A percentile compares a stretch with the other conserved stretches of the same genome.
phyloP scores from a whole-genome alignment of 176 grass and related monocot genomes.

The Avena atlantica region DNA sequence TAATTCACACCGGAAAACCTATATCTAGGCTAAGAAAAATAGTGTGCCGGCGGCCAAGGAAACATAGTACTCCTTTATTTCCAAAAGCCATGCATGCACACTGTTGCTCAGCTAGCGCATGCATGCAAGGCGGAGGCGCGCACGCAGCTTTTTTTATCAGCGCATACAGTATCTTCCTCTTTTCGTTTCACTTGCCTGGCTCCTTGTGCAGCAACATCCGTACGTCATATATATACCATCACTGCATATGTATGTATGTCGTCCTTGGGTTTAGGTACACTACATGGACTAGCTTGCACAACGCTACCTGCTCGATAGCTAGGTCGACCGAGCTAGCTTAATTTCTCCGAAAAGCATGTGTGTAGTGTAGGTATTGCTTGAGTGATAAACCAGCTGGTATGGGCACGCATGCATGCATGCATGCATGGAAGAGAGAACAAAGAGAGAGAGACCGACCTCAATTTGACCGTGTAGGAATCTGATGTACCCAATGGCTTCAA shows the following conservation, averaged over 20 bases:
- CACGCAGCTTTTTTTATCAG: slow-evolving; percentile 77
- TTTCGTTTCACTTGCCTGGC: slow-evolving; percentile 61
- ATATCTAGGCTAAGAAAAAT: too few relatives aligned
- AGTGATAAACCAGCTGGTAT: background rate
- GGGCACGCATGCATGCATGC: slow-evolving; percentile 30
- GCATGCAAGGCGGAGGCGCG: background rate
- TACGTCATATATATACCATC: background rate
- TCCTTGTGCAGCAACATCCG: background rate
- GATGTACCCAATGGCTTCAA: slow-evolving; percentile 99
- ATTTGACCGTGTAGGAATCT: slow-evolving; percentile 99
- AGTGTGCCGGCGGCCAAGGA: too few relatives aligned
- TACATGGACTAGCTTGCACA: too few relatives aligned
- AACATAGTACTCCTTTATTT: too few relatives aligned
- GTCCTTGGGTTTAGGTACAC: too few relatives aligned
- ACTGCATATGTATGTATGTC: background rate
- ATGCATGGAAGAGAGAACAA: background rate
- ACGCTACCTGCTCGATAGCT: too few relatives aligned
- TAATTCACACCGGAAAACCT: too few relatives aligned
- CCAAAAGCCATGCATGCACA: too few relatives aligned
- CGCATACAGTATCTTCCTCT: slow-evolving; percentile 31
- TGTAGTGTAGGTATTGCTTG: background rate
- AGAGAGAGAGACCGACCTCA: slow-evolving; percentile 57
- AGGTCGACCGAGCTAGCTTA: background rate
- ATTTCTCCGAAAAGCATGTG: slow-evolving; percentile 27
- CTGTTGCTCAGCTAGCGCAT: background rate